Percentiles rank a stretch among this genome's conserved stretches.
phyloP scores from a whole-genome alignment of 257 asterid species.

The Solanum dulcamara region DNA sequence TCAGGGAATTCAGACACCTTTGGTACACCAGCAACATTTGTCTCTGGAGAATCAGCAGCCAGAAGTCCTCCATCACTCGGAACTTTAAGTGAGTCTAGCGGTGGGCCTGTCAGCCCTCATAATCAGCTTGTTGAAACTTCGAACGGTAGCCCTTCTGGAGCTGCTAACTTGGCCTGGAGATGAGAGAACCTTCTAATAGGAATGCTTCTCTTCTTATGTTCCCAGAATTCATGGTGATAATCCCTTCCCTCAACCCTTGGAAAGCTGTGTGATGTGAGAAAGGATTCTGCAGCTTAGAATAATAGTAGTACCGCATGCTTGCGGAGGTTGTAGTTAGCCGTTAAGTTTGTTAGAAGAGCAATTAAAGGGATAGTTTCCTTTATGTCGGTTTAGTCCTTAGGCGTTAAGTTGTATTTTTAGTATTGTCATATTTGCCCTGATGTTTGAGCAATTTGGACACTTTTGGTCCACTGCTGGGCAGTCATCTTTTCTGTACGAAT shows the following conservation, averaged over 20 bases:
- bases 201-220: background rate
- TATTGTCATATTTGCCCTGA: no score
- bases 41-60: background rate
- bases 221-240: background rate
- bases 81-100: conserved; percentile 1
- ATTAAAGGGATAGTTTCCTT: no score
- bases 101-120: background rate
- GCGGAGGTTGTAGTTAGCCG: no score
- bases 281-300: background rate
- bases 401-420: background rate
- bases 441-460: background rate
- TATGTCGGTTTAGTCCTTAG: no score
- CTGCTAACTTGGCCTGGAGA: background rate
- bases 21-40: background rate
- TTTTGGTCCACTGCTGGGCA: background rate
- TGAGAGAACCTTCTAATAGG: background rate
- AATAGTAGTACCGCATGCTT: no score
- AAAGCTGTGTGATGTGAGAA: background rate
- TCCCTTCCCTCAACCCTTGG: background rate
- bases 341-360: no score
- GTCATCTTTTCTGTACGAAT: background rate
- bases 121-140: background rate
- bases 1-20: background rate
- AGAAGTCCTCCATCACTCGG: conserved; percentile 10
- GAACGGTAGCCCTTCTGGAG: background rate